Percentiles rank a stretch among this genome's conserved stretches.
Evolutionary conservation across 2,329 filamentous ascomycete species (phyloP).

Genomic region (Trichoderma guizhouense): DNA sequence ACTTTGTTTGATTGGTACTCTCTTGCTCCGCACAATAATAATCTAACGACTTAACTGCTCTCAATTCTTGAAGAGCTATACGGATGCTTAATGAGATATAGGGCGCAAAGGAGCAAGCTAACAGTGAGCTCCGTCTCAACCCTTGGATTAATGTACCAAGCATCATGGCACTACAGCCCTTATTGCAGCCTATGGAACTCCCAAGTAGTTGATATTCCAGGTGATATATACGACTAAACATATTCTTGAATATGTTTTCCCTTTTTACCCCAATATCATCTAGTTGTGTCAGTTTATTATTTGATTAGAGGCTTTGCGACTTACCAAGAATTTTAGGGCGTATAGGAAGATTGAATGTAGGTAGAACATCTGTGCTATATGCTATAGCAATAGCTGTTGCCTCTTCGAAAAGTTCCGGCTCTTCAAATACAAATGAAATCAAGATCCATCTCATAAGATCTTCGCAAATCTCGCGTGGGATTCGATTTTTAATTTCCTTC

Average conservation of each 20-base stretch:
- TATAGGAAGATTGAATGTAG: background rate
- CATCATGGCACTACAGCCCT: background rate
- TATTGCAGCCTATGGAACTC: rapidly evolving
- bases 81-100: too few species aligned
- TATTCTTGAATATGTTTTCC: rapidly evolving
- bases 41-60: too few species aligned
- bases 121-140: too few species aligned
- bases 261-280: background rate
- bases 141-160: too few species aligned
- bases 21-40: too few species aligned
- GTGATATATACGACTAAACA: rapidly evolving
- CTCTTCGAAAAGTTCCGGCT: background rate
- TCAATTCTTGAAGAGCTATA: too few species aligned
- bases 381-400: background rate
- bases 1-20: too few species aligned
- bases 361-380: background rate
- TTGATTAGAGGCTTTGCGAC: background rate
- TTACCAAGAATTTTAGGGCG: background rate
- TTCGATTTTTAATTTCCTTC: background rate
- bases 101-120: too few species aligned
- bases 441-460: background rate
- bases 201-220: background rate
- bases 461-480: background rate
- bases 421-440: background rate
- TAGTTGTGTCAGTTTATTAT: background rate